A percentile compares a stretch with the other conserved stretches of the same genome.
These are phyloP conservation scores for Ogataea wickerhamii DNA, from an alignment of 805 yeast species.

Conservation along the genomic window DNA sequence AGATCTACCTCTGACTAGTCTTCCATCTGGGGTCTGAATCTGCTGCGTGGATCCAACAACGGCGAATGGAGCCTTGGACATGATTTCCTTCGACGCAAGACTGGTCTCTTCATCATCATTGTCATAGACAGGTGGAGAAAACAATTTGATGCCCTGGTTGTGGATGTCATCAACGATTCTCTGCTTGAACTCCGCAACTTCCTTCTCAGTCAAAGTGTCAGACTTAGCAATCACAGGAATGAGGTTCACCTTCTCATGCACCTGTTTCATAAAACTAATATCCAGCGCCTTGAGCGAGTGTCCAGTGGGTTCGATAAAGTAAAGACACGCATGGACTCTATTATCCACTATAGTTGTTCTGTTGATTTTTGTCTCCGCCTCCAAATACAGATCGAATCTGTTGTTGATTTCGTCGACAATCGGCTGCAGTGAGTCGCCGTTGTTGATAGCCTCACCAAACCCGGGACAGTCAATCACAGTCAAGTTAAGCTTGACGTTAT, in stretches of 20 bases:
- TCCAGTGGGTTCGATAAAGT: constrained; percentile 96
- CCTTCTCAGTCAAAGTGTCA: constrained; percentile 88
- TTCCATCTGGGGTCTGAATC: constrained; percentile 69
- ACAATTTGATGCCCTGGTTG: constrained; percentile 69
- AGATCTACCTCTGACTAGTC: constrained; percentile 80
- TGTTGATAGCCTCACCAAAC: constrained; percentile 86
- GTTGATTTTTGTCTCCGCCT: constrained; percentile 79
- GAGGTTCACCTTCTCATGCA: constrained; percentile 87
- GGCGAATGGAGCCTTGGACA: constrained; percentile 82
- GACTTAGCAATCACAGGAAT: constrained; percentile 94
- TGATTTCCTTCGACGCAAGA: constrained; percentile 59
- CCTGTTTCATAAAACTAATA: constrained; percentile 78
- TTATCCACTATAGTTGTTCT: constrained; percentile 70
- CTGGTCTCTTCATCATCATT: constrained; percentile 78
- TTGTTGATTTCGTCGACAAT: constrained; percentile 83
- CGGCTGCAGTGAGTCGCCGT: constrained; percentile 80
- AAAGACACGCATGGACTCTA: constrained; percentile 89
- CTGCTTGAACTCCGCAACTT: constrained; percentile 69
- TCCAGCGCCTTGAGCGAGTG: constrained; percentile 88
- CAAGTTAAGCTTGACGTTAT: constrained; percentile 82
- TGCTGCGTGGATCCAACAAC: constrained; percentile 84
- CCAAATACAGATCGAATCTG: constrained; percentile 85
- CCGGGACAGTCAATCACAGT: constrained; percentile 90
- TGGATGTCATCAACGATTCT: constrained; percentile 75
- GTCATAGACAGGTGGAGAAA: constrained; percentile 73